Percentiles rank a stretch among this genome's conserved stretches.
Evolutionary conservation across 495 filamentous ascomycete genomes (phyloP).

Genomic region (Staphylotrichum longicolle): DNA sequence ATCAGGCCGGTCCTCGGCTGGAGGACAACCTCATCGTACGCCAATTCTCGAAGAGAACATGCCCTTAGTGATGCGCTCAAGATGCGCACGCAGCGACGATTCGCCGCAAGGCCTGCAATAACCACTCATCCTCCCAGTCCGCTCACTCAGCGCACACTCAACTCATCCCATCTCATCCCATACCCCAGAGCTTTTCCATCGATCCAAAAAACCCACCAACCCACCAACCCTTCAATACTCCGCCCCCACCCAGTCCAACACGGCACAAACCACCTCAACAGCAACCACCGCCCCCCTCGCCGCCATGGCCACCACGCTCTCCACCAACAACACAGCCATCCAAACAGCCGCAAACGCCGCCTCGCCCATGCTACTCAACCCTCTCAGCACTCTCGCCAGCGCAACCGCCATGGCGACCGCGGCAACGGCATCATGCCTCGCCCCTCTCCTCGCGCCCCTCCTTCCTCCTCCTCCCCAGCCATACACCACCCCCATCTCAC

Average conservation of each 20-base stretch:
- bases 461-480: not conserved
- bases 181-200: not conserved
- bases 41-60: no score
- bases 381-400: constrained; percentile 24
- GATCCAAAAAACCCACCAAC: not conserved
- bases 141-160: no score
- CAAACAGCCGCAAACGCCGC: constrained; percentile 31
- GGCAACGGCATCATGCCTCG: constrained; percentile 16
- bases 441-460: not conserved
- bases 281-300: constrained; percentile 28
- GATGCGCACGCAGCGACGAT: no score
- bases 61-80: no score
- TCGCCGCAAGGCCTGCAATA: no score
- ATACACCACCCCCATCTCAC: not conserved
- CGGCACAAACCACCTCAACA: constrained; percentile 31
- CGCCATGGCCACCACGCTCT: constrained; percentile 27
- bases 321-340: constrained; percentile 32
- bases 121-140: no score
- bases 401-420: constrained; percentile 26
- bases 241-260: constrained; percentile 38
- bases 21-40: no score
- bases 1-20: no score
- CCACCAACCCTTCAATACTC: constrained; percentile 29
- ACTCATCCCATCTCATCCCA: not conserved
- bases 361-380: constrained; percentile 22